Evolutionary conservation across 106 monocot species (phyloP).

Genomic region (Dioscorea zingiberensis): DNA sequence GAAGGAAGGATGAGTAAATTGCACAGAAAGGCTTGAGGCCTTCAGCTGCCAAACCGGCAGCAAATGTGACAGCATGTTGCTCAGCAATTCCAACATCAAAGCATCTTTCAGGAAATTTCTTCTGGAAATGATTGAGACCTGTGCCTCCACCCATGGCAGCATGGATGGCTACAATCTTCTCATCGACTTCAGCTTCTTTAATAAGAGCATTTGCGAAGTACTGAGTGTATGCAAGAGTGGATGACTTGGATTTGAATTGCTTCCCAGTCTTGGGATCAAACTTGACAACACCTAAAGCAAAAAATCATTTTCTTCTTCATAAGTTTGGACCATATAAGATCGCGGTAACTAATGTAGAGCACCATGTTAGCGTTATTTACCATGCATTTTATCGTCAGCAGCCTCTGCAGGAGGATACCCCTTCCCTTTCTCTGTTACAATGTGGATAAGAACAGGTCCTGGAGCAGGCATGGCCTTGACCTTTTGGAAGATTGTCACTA

Average conservation of each 20-base stretch:
- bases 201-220: constrained; percentile 76
- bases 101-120: constrained; percentile 66
- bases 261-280: constrained; percentile 66
- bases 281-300: constrained; percentile 58
- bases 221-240: constrained; percentile 67
- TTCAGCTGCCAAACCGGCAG: constrained; percentile 76
- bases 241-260: constrained; percentile 61
- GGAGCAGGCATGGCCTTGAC: constrained; percentile 67
- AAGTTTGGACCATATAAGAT: no score
- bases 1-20: constrained; percentile 89
- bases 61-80: constrained; percentile 93
- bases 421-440: constrained; percentile 85
- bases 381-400: constrained; percentile 76
- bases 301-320: no score
- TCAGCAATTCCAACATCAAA: constrained; percentile 95
- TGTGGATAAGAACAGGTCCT: constrained; percentile 82
- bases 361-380: constrained; percentile 3
- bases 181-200: constrained; percentile 66
- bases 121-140: constrained; percentile 78
- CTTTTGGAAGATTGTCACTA: constrained; percentile 65
- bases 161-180: constrained; percentile 75
- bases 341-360: no score
- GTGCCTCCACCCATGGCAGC: constrained; percentile 96
- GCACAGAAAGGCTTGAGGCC: constrained; percentile 97
- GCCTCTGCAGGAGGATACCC: constrained; percentile 82